Conservation (phyloP, 2,329 filamentous ascomycete genomes). For the Calonectria pauciramosa region DNA sequence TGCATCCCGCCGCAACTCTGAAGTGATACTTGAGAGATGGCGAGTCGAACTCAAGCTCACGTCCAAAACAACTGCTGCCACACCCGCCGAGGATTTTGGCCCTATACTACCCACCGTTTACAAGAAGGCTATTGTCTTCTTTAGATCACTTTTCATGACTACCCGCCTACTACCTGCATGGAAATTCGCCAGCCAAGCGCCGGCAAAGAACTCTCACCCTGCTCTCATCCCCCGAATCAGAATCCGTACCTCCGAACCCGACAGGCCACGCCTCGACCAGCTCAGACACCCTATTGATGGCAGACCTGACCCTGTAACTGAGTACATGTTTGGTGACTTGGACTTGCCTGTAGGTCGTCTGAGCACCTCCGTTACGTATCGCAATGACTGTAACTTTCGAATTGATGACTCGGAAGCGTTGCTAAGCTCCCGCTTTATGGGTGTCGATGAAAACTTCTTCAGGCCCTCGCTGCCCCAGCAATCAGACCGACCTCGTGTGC, state of each 20-base stretch:
- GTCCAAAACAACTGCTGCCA: conserved; percentile 53
- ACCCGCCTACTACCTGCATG: conserved; percentile 87
- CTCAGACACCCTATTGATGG: conserved; percentile 62
- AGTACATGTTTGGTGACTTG: conserved; percentile 85
- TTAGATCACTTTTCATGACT: conserved; percentile 88
- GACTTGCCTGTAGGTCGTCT: conserved; percentile 90
- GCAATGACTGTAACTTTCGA: conserved; percentile 90
- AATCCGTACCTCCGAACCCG: conserved; percentile 74
- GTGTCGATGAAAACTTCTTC: conserved; percentile 89
- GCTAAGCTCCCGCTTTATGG: conserved; percentile 93
- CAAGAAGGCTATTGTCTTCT: conserved; percentile 96
- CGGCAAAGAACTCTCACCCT: conserved; percentile 78
- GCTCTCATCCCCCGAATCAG: conserved; percentile 84
- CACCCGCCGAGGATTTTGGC: conserved; percentile 70
- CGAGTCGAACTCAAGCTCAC: conserved; percentile 79
- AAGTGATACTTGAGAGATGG: conserved; percentile 94
- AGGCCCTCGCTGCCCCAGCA: conserved; percentile 79
- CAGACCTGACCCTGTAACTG: conserved; percentile 67
- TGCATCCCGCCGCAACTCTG: conserved; percentile 66
- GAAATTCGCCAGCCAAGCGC: conserved; percentile 82
- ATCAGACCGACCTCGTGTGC: conserved; percentile 51
- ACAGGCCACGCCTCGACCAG: conserved; percentile 72
- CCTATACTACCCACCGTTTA: conserved; percentile 86
- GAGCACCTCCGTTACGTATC: conserved; percentile 84
- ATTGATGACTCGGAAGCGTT: conserved; percentile 93